A percentile compares a stretch with the other conserved stretches of the same genome.
Conservation (phyloP, 257 asterid species). For the Mitragyna speciosa region DNA sequence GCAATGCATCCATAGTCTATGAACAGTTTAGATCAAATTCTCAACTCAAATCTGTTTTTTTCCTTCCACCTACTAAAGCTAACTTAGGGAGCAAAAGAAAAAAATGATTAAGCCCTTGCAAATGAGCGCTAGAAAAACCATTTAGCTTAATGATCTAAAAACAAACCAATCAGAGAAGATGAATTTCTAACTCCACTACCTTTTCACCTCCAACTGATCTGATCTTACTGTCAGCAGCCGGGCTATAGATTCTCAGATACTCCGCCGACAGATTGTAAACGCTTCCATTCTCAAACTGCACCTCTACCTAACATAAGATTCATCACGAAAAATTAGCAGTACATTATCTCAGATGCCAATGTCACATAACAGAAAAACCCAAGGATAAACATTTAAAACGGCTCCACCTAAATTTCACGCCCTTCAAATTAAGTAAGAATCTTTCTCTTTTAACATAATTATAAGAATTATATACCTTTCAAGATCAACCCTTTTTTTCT, state of each 20-base stretch:
- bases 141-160: background rate
- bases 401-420: background rate
- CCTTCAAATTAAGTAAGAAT: background rate
- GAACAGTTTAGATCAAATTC: background rate
- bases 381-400: background rate
- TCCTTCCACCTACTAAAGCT: background rate
- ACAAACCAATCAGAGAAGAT: conserved; percentile 1
- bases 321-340: background rate
- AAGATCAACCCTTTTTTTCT: background rate
- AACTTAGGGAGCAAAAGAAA: conserved; percentile 1
- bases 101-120: background rate
- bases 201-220: conserved; percentile 74
- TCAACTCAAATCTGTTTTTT: background rate
- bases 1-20: no score
- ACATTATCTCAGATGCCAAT: background rate
- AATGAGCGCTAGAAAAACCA: background rate
- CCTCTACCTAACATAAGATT: conserved; percentile 56
- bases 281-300: conserved; percentile 58
- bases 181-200: conserved; percentile 36
- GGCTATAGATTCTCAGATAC: conserved; percentile 73
- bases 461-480: background rate
- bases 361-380: background rate
- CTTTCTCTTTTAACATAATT: background rate
- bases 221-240: conserved; percentile 79
- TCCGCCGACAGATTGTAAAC: conserved; percentile 65